Conservation (phyloP, 2,329 filamentous ascomycete species). For the Aspergillus brunneoviolaceus region DNA sequence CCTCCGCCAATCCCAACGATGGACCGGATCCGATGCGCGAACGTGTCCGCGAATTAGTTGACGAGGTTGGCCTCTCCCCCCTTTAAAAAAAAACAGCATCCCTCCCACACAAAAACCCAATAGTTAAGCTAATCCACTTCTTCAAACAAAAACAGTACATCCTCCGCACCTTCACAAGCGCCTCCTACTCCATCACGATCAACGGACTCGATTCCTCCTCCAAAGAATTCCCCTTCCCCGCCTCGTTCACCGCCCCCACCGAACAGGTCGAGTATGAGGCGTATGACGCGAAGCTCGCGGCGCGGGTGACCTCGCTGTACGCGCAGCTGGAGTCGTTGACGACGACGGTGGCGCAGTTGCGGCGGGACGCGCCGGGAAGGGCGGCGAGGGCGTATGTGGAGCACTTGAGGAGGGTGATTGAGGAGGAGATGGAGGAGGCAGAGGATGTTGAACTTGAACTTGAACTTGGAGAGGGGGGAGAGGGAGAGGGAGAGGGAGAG, state of each 20-base stretch:
- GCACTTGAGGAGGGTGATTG: conserved; percentile 34
- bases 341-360: conserved; percentile 47
- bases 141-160: conserved; percentile 39
- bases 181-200: conserved; percentile 47
- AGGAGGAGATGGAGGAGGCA: conserved; percentile 43
- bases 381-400: conserved; percentile 43
- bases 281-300: conserved; percentile 46
- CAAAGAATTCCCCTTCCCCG: conserved; percentile 32
- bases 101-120: too few species aligned
- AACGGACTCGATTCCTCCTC: conserved; percentile 47
- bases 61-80: conserved; percentile 22
- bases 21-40: conserved; percentile 45
- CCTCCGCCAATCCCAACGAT: conserved; percentile 41
- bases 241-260: conserved; percentile 33
- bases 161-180: conserved; percentile 43
- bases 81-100: background rate
- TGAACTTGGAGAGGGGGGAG: conserved; percentile 5
- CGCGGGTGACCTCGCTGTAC: conserved; percentile 46
- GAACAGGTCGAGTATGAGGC: conserved; percentile 50
- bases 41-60: conserved; percentile 43
- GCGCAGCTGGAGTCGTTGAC: conserved; percentile 50
- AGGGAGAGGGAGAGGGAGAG: conserved; percentile 13
- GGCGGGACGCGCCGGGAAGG: conserved; percentile 44
- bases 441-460: conserved; percentile 43
- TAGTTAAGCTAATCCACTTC: background rate